Evolutionary conservation across 306 rosid genomes (phyloP).

Genomic region (Cicer pinnatifidum): DNA sequence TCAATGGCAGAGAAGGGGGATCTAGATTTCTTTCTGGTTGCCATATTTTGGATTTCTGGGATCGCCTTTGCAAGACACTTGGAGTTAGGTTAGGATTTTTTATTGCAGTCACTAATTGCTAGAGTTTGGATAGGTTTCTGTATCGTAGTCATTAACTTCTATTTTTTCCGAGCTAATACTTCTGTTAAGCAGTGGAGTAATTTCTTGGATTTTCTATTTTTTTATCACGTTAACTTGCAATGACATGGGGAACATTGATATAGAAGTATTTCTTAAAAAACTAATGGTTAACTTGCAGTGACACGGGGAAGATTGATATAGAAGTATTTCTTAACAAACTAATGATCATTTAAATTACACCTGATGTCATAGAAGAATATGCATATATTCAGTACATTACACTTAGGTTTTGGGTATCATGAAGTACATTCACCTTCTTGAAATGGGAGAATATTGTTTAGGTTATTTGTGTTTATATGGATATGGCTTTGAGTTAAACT

Average conservation of each 20-base stretch:
- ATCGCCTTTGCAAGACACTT: slow-evolving; percentile 82
- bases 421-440: slow-evolving; percentile 21
- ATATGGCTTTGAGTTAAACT: slow-evolving; percentile 32
- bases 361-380: slow-evolving; percentile 23
- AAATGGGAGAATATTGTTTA: slow-evolving; percentile 31
- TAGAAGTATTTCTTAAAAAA: background rate
- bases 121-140: slow-evolving; percentile 65
- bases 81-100: slow-evolving; percentile 74
- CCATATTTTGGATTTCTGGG: slow-evolving; percentile 96
- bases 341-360: slow-evolving; percentile 16
- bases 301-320: slow-evolving; percentile 9
- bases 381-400: background rate
- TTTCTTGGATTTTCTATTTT: slow-evolving; percentile 16
- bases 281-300: slow-evolving; percentile 17
- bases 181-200: slow-evolving; percentile 21
- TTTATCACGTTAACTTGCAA: slow-evolving; percentile 11
- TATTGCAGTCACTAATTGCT: background rate
- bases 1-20: slow-evolving; percentile 98
- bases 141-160: background rate
- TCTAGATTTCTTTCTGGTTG: slow-evolving; percentile 81
- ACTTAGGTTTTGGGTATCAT: slow-evolving; percentile 23
- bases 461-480: slow-evolving; percentile 15
- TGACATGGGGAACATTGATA: slow-evolving; percentile 16
- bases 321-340: slow-evolving; percentile 3
- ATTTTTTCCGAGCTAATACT: background rate